Percentiles rank a stretch among this genome's conserved stretches.
These are phyloP conservation scores for Paecilomyces variotii DNA, from an alignment of 2,329 filamentous ascomycete species.

Conservation along the genomic window DNA sequence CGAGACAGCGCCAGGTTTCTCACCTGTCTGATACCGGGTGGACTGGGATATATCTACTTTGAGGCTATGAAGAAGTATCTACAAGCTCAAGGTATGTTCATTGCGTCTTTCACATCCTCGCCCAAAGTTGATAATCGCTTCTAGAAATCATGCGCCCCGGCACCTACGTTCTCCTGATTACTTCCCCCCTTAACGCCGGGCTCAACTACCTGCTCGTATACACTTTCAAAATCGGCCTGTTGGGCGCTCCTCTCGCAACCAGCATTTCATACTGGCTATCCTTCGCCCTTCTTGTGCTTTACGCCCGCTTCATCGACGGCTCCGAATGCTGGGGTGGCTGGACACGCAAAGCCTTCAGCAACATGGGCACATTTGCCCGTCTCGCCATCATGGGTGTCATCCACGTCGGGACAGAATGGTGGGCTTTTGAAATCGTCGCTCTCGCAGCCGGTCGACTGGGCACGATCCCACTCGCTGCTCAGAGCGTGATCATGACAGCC, in stretches of 20 bases:
- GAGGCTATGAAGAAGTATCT: conserved; percentile 62
- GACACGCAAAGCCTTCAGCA: conserved; percentile 54
- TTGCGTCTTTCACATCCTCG: background rate
- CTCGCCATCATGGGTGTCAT: conserved; percentile 69
- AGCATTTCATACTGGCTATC: conserved; percentile 81
- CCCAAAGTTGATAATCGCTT: conserved; percentile 5
- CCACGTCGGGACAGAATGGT: conserved; percentile 87
- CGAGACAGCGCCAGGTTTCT: conserved; percentile 66
- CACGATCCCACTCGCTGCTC: conserved; percentile 69
- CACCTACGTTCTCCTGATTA: conserved; percentile 55
- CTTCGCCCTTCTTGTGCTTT: conserved; percentile 66
- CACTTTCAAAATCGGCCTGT: conserved; percentile 59
- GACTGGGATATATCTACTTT: conserved; percentile 80
- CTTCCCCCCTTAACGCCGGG: conserved; percentile 51
- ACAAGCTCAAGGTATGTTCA: conserved; percentile 45
- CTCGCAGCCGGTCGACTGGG: conserved; percentile 73
- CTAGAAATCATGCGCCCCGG: conserved; percentile 55
- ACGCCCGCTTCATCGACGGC: conserved; percentile 62
- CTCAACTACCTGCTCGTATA: conserved; percentile 66
- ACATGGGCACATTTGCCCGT: conserved; percentile 62
- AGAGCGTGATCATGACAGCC: conserved; percentile 83
- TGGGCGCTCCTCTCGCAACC: conserved; percentile 74
- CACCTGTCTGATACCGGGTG: conserved; percentile 66
- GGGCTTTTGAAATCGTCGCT: conserved; percentile 88
- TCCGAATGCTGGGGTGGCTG: conserved; percentile 74